Evolutionary conservation across 495 filamentous ascomycete species (phyloP), one percentile per base, ranked within the genome.

Genomic region (Penicillium coffeae): DNA sequence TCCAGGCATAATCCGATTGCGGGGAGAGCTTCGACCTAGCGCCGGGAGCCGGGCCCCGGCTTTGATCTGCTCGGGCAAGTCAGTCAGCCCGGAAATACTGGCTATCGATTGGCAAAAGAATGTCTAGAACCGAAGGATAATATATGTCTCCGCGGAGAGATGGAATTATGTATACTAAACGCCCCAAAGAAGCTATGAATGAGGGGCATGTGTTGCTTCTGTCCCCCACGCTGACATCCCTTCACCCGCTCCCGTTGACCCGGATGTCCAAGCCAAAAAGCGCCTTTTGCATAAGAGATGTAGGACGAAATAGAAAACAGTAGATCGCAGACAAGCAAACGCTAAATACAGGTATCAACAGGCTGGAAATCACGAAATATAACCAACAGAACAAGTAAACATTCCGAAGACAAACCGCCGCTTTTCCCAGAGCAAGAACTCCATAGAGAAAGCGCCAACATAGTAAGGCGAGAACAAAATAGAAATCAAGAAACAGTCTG

Each of bases 401-500:
- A 19, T 15, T 44, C 7, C 33, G 5, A 38, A 50, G 16, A 36
- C 8, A 43, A 36, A 14, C 15, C 38, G 27, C 42, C 27, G 22
- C 18, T 19, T 19, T 16, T 30, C 16, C 32, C 30, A 37, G 16
- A 41, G 25, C 12, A 21, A 38, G 18, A 45, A 6, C 22, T 32
- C 39, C 2, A 16, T 2, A 27, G 18, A 22, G 22, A 45, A 12
- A 32, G 48, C 21, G 40, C 15, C 37, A 33, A 20, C 21, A 37
- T 12, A 30, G 1, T 7, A 38, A 20, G 45, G 12, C 21, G 18
- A 47, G 37, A 38, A 9, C 12, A 16, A 34, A 21, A 15, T 15
- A 27, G 33, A 44, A 34, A 47, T 19, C 46, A 73, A 3, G 70
- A 73, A 1, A 73, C 70, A n/a, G 62, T 58, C 45, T 69, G 62